These are phyloP conservation scores for Proliferodiscus dingleyae DNA, from an alignment of 2,329 filamentous ascomycete genomes.

Conservation along the genomic window DNA sequence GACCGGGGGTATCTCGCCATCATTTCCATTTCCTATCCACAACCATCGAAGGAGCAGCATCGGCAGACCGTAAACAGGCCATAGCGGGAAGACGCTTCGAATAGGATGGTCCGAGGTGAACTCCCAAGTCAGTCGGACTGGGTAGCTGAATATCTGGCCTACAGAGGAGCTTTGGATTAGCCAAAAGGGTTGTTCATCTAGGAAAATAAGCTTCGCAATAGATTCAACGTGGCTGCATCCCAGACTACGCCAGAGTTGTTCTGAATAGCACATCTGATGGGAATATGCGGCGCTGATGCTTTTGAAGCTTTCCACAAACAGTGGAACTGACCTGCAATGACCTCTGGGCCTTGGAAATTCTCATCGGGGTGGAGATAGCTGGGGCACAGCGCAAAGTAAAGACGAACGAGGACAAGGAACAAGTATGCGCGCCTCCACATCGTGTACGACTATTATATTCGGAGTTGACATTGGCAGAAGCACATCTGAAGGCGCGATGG, in stretches of 20 bases:
- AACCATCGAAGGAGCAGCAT: conserved; percentile 92
- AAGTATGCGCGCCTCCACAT: conserved; percentile 95
- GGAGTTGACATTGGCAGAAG: conserved; percentile 16
- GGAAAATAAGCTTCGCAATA: neutral
- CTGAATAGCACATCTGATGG: neutral
- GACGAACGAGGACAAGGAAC: conserved; percentile 74
- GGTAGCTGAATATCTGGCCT: conserved; percentile 93
- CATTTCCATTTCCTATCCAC: conserved; percentile 76
- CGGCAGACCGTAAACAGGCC: conserved; percentile 89
- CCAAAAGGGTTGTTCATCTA: neutral
- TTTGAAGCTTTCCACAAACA: neutral
- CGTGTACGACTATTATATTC: conserved; percentile 26
- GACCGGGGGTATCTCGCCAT: conserved; percentile 73
- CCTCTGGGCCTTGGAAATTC: conserved; percentile 97
- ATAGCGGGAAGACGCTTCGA: conserved; percentile 93
- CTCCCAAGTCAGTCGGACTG: conserved; percentile 89
- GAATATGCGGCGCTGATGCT: conserved; percentile 1
- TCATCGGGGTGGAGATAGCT: conserved; percentile 98
- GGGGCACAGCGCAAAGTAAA: conserved; percentile 90
- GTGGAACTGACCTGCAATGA: conserved; percentile 78
- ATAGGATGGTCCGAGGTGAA: conserved; percentile 86
- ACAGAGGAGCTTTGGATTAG: conserved; percentile 14
- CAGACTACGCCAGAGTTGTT: neutral
- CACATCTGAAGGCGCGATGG: conserved; percentile 21
- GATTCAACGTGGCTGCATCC: conserved; percentile 7